Conservation (phyloP, 1,284 basidiomycete genomes). For the Earliella scabrosa region DNA sequence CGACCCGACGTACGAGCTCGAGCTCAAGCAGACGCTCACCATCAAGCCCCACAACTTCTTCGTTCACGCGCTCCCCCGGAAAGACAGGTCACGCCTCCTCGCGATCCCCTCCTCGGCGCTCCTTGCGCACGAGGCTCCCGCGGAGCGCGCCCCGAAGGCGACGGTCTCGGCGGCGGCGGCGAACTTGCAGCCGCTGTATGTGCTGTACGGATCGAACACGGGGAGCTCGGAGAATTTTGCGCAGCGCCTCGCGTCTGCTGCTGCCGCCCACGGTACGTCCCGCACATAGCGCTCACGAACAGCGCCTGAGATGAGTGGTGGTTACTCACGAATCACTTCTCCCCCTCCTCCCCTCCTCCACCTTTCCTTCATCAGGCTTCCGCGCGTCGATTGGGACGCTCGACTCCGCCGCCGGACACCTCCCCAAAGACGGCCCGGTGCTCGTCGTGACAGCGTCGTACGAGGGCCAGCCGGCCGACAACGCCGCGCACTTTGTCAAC, state of each 20-base stretch:
- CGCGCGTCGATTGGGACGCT: constrained; percentile 44
- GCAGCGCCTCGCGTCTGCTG: constrained; percentile 47
- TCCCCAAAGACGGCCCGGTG: constrained; percentile 52
- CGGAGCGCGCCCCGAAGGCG: background rate
- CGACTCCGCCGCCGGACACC: constrained; percentile 42
- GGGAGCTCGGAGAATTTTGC: constrained; percentile 56
- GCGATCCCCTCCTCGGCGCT: constrained; percentile 17
- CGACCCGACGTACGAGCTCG: constrained; percentile 47
- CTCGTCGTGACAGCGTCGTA: constrained; percentile 54
- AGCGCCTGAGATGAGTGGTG: no score
- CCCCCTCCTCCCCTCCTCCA: no score
- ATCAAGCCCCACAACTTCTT: constrained; percentile 51
- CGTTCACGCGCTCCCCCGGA: constrained; percentile 45
- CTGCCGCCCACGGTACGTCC: constrained; percentile 40
- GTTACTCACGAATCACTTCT: background rate
- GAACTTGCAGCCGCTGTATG: constrained; percentile 35
- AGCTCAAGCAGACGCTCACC: constrained; percentile 50
- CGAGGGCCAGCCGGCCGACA: constrained; percentile 56
- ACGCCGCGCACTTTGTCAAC: constrained; percentile 49
- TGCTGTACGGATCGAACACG: constrained; percentile 53
- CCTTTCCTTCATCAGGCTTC: constrained; percentile 42
- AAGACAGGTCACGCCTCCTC: constrained; percentile 20
- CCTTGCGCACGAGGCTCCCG: background rate
- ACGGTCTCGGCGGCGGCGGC: background rate
- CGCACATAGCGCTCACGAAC: background rate